Percentiles rank a stretch among this genome's conserved stretches.
phyloP scores from a whole-genome alignment of 2,329 filamentous ascomycete species.

The Fusarium sp. region DNA sequence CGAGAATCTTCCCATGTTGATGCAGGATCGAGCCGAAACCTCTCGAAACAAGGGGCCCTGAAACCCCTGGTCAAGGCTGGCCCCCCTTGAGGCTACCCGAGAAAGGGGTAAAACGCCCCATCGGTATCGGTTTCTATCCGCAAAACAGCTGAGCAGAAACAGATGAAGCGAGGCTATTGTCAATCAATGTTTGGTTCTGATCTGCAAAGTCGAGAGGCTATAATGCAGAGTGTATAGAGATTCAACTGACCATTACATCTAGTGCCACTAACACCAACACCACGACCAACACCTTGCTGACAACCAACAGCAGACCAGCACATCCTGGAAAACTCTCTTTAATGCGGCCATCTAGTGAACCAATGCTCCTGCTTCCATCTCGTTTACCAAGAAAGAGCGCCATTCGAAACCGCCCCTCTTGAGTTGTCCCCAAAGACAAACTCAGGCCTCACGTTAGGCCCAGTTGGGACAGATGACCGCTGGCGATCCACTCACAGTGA shows the following conservation, averaged over 20 bases:
- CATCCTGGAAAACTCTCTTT: not conserved
- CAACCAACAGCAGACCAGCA: not conserved
- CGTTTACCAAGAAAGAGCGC: slow-evolving; percentile 20
- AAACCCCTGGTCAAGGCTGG: slow-evolving; percentile 20
- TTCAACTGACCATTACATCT: not conserved
- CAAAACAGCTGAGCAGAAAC: slow-evolving; percentile 6
- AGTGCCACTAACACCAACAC: not conserved
- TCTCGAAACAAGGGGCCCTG: slow-evolving; percentile 33
- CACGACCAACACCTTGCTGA: not conserved
- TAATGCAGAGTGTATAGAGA: not conserved
- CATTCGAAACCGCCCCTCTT: slow-evolving; percentile 30
- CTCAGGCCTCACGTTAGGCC: slow-evolving; percentile 15
- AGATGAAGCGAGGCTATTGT: not conserved
- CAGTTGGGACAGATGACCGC: slow-evolving; percentile 19
- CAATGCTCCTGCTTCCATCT: slow-evolving; percentile 26
- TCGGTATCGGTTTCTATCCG: not conserved
- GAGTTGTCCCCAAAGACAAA: slow-evolving; percentile 16
- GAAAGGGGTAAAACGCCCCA: slow-evolving; percentile 12
- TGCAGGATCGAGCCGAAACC: slow-evolving; percentile 17
- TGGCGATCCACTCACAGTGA: slow-evolving; percentile 15
- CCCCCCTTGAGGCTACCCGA: slow-evolving; percentile 15
- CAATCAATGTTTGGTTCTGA: not conserved
- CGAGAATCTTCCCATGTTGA: slow-evolving; percentile 2
- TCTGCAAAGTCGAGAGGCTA: not conserved
- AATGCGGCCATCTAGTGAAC: not conserved